Evolutionary conservation across 371 early-diverging fungal species (phyloP), one percentile per base, ranked within the genome.

Genomic region (Apophysomyces elegans): DNA sequence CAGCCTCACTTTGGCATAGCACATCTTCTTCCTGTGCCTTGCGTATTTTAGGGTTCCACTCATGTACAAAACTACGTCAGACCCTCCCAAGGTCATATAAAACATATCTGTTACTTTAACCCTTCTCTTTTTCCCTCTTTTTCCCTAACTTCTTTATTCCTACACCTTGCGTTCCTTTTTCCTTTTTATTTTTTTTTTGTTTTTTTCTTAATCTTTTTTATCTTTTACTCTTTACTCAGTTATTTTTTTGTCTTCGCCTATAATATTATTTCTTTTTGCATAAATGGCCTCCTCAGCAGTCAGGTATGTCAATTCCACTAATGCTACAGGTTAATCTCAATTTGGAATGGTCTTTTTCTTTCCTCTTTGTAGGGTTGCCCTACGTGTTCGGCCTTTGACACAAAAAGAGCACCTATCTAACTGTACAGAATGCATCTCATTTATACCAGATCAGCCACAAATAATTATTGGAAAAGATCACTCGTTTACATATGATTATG

Each of bases 401-500:
- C 80, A 86, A 38, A 91, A 93, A 69, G 95, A 95, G 70, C 79
- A 84, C n/a, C 71, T 87, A 35, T 81, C 85, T 66, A 88, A 86
- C 66, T 85, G 87, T 58, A 80, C 83, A 38, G 90, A 90, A 74
- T 88, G 91, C 68, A 84, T 95, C 44, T 73, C 86, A 14, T 82
- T 84, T 66, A 79, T 87, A 50, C 87, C 87, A 32, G 77, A 84
- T 56, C 79, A 86, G 45, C 85, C 89, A 4, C 86, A 88, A 57
- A 85, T 90, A 32, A 66, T 84, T 39, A 84, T 90, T 16, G 89
- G 88, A 35, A 80, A 84, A 38, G 88, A 90, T 57, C 85, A 86
- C 45, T 84, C 88, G 4, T 97, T 95, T 78, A 89, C 91, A 59
- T 97, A 89, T 65, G 96, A 98, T 77, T 79, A 91, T 68, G 92